phyloP scores from a whole-genome alignment of 257 asterid genomes.

The Rauvolfia tetraphylla region DNA sequence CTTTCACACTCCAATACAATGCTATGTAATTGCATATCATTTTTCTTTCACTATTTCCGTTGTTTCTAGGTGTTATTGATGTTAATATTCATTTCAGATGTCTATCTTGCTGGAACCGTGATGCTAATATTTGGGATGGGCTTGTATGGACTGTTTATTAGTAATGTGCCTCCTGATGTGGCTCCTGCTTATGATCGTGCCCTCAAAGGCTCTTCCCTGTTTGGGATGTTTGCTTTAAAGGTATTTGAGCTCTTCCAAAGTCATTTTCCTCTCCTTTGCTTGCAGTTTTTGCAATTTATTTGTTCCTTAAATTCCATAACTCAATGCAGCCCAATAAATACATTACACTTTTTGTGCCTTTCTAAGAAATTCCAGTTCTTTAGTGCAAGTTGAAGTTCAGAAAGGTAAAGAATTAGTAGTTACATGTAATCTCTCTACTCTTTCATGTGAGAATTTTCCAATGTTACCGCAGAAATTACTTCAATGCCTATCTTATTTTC shows the following conservation, averaged over 20 bases:
- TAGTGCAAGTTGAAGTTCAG: not conserved
- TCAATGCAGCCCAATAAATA: not conserved
- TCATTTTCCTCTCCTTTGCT: not conserved
- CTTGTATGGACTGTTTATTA: slow-evolving; percentile 78
- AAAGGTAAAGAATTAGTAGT: not conserved
- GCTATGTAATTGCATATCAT: not conserved
- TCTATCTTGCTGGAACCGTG: slow-evolving; percentile 92
- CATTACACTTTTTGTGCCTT: not conserved
- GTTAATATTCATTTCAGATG: slow-evolving; percentile 41
- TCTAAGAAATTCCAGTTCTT: not conserved
- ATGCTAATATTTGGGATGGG: slow-evolving; percentile 98
- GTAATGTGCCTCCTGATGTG: slow-evolving; percentile 52
- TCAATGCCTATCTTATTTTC: not conserved
- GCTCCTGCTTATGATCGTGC: slow-evolving; percentile 61
- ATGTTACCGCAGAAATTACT: not conserved
- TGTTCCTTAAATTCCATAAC: not conserved
- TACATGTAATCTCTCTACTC: not conserved
- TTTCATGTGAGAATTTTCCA: not conserved
- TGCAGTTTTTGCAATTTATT: not conserved
- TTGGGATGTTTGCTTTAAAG: slow-evolving; percentile 83
- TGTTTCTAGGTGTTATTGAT: slow-evolving; percentile 9
- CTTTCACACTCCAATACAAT: not conserved
- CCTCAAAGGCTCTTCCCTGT: slow-evolving; percentile 79
- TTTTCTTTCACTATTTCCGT: not conserved
- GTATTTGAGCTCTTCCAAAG: slow-evolving; percentile 22